Evolutionary conservation across 2,329 filamentous ascomycete species (phyloP).

Genomic region (Coniella vitis): DNA sequence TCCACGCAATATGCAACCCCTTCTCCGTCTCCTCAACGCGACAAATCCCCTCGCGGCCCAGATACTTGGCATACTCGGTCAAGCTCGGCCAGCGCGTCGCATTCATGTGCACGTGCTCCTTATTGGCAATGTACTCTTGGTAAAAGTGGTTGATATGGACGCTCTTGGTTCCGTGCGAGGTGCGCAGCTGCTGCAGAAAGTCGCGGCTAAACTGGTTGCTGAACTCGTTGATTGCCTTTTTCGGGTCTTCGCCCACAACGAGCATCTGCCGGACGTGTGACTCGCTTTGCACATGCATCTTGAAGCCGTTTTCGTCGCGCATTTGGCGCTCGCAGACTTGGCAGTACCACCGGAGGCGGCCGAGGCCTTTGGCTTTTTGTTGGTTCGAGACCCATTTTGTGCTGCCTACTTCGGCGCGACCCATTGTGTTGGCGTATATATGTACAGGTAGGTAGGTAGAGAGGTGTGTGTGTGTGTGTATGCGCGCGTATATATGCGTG

Average conservation of each 20-base stretch:
- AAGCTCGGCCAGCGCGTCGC: constrained; percentile 81
- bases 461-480: too few species aligned
- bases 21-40: constrained; percentile 85
- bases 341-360: constrained; percentile 88
- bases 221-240: constrained; percentile 76
- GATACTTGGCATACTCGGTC: constrained; percentile 81
- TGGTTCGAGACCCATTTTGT: constrained; percentile 89
- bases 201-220: constrained; percentile 72
- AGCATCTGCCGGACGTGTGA: constrained; percentile 87
- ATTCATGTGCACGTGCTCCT: constrained; percentile 91
- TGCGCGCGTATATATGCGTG: too few species aligned
- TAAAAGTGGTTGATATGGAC: constrained; percentile 91
- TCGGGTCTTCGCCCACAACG: constrained; percentile 78
- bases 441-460: constrained; percentile 13
- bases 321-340: constrained; percentile 71
- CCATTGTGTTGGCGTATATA: constrained; percentile 53
- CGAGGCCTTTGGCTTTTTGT: constrained; percentile 73
- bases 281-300: constrained; percentile 80
- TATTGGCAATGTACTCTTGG: constrained; percentile 83
- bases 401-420: constrained; percentile 83
- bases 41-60: constrained; percentile 82
- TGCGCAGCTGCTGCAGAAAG: constrained; percentile 71
- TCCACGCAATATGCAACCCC: constrained; percentile 80
- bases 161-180: constrained; percentile 83
- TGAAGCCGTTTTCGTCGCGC: constrained; percentile 84